Evolutionary conservation across 306 rosid species (phyloP), one percentile per base, ranked within the genome.

Genomic region (Vigna reflexopilosa): DNA sequence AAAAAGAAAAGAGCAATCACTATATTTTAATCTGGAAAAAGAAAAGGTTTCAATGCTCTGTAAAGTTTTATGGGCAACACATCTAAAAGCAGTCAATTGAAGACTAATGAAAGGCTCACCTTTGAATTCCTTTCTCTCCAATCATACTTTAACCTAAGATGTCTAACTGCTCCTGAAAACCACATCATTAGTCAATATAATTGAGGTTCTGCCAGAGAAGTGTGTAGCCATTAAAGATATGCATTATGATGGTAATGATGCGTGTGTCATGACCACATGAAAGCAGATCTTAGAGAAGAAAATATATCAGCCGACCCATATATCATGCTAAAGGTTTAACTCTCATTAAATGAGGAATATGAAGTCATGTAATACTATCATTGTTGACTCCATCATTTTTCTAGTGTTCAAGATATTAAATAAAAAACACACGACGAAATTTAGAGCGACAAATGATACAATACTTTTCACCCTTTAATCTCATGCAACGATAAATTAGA

Each of bases 121-220:
- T 72, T 34, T 44, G 44, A 51, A 28, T n/a, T 49, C 22, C 38
- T 70, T 42, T 32, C 49, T 70, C 44, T 20, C 28, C 7, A 56
- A 13, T 82, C 55, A 54, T 64, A 54, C 82, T 77, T 77, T 71
- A 82, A 54, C 63, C 74, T 62, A 82, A 61, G 65, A 72, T 40
- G 67, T 57, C 42, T 49, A 51, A 77, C 57, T 77, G 83, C 75
- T 66, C 2, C 62, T 16, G 77, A 74, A 67, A 73, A 68, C 74
- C 51, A 19, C 83, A 78, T 44, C 69, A 74, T 44, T 72, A 65
- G 73, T 64, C 71, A 65, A 78, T 80, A 83, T 78, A 45, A 45
- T 45, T 45, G 78, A 73, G 81, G 64, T 30, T 19, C 42, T 65
- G 76, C 47, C 70, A 55, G 45, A 55, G 72, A 73, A 83, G 83